Base-by-base conservation (phyloP, 495 filamentous ascomycete species). In the Aspergillus diversus region DNA sequence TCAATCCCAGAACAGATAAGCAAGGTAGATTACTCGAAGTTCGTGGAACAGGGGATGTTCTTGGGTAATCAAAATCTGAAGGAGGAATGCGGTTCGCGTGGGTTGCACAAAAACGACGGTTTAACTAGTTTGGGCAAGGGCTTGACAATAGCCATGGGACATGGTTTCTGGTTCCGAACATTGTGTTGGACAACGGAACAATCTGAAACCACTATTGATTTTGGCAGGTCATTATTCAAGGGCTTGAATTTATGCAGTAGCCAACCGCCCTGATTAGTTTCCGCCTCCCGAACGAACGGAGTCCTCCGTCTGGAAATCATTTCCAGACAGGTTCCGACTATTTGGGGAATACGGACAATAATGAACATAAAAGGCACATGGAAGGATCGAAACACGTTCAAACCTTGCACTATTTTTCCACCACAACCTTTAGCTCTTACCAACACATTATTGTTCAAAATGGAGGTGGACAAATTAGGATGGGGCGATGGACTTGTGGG, bases 171-270 rank as follows among this genome's bases (percentile, higher is more conserved):
- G 39, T 13, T 16, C n/a, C 47, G 21, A 5, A 50, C 39, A 43
- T 43, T 27, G 21, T 27, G 46, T 49, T 49, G 46, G 37, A 39
- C 37, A 13, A 1, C 17, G 46, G 7, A 9, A 7, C 17, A 49
- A 50, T 16, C 15, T 50, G 47, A 50, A 50, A 50, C 47, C 47
- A 21, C 47, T 50, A 50, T 50, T 50, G 15, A 50, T 21, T 17
- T 50, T 17, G 47, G 47, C 46, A 49, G 46, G 37, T 39, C 37
- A 8, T 4, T 4, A 8, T 4, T 4, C 1, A 13, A 11, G n/a
- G 39, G 5, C n/a, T 43, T 11, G 39, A 4, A 12, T 13, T 15
- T 43, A 39, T 7, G 37, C 13, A 8, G 37, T 3, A 39, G 37
- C 39, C 8, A 4, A 11, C 39, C 39, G n/a, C 39, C n/a, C 12